These are phyloP conservation scores for Rhodotorula sp. DNA, from an alignment of 1,284 basidiomycete species.

Conservation along the genomic window DNA sequence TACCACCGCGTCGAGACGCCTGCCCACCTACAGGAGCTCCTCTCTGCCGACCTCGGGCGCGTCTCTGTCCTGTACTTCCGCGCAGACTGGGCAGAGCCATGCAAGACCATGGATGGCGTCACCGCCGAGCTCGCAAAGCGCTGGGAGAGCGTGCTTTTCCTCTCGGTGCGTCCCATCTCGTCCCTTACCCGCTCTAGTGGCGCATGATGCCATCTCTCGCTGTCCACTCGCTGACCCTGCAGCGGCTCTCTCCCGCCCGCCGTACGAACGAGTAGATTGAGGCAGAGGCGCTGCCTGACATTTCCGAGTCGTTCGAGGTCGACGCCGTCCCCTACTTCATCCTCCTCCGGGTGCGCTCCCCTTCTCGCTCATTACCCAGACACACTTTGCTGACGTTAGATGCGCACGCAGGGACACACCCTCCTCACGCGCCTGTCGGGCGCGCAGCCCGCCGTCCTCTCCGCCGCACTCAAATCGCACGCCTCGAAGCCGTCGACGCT, in stretches of 20 bases:
- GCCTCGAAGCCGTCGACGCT: constrained; percentile 45
- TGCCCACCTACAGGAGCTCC: constrained; percentile 70
- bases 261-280: constrained; percentile 65
- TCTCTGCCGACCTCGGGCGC: constrained; percentile 72
- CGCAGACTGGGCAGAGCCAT: constrained; percentile 89
- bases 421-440: constrained; percentile 80
- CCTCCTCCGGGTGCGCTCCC: constrained; percentile 67
- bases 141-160: constrained; percentile 33
- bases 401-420: constrained; percentile 72
- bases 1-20: constrained; percentile 61
- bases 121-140: constrained; percentile 32
- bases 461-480: constrained; percentile 63
- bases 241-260: not conserved
- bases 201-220: not conserved
- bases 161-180: constrained; percentile 51
- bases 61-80: constrained; percentile 89
- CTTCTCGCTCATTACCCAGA: too few species aligned
- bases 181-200: not conserved
- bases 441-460: constrained; percentile 73
- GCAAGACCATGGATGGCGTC: constrained; percentile 75
- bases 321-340: constrained; percentile 87
- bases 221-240: not conserved
- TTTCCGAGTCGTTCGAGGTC: constrained; percentile 90
- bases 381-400: not conserved
- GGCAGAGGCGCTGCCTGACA: constrained; percentile 83